A percentile compares a stretch with the other conserved stretches of the same genome.
Evolutionary conservation across 148 eudicot species (phyloP).

Genomic region (Silene uniflora): DNA sequence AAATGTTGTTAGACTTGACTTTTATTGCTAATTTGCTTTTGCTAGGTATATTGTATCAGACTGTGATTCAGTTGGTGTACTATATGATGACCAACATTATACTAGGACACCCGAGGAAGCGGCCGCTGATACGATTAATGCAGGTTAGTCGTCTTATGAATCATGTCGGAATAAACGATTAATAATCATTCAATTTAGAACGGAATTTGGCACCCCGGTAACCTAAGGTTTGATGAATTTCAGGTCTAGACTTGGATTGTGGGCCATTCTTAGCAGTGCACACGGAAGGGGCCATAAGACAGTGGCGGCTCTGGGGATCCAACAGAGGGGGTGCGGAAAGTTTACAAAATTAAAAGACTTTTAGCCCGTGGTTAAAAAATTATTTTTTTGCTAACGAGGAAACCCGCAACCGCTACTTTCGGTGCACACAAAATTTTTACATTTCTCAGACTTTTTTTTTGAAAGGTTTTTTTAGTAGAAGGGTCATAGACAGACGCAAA

Average conservation of each 20-base stretch:
- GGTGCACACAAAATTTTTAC: too few species aligned
- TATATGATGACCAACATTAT: constrained; percentile 61
- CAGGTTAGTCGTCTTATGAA: constrained; percentile 36
- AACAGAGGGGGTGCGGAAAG: too few species aligned
- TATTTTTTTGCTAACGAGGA: too few species aligned
- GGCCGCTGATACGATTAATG: constrained; percentile 59
- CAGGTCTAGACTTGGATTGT: constrained; percentile 93
- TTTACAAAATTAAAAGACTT: too few species aligned
- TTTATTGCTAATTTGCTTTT: background rate
- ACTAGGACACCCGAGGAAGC: constrained; percentile 85
- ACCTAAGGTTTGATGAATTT: background rate
- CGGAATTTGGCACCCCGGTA: background rate
- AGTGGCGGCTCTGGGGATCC: too few species aligned
- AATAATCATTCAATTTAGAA: background rate
- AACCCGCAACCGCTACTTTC: too few species aligned
- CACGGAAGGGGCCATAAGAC: constrained; percentile 58
- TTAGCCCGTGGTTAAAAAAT: too few species aligned
- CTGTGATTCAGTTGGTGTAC: constrained; percentile 71
- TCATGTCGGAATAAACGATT: background rate
- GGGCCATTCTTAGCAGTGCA: constrained; percentile 79
- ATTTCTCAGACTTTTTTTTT: too few species aligned
- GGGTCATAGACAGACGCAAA: too few species aligned
- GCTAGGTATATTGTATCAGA: constrained; percentile 81
- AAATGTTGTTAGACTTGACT: background rate
- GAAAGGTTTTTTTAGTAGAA: too few species aligned